Evolutionary conservation across 2,329 filamentous ascomycete genomes (phyloP).

Genomic region (Aspergillus eucalypticola): DNA sequence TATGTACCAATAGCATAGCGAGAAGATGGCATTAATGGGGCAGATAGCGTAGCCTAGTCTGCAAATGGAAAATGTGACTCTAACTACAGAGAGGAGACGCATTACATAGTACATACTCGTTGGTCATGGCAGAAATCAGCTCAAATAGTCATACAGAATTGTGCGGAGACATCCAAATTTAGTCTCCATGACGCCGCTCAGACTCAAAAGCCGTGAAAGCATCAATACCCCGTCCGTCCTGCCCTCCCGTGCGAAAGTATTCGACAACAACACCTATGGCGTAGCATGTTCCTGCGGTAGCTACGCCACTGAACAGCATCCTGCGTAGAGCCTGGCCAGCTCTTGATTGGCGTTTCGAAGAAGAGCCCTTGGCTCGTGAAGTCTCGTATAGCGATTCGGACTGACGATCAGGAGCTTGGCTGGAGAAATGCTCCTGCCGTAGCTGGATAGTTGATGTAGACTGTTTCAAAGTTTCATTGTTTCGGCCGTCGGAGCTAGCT

Average conservation of each 20-base stretch:
- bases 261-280: slow-evolving; percentile 43
- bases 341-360: slow-evolving; percentile 14
- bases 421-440: not conserved
- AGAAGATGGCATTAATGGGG: not conserved
- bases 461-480: not conserved
- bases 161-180: not conserved
- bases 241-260: slow-evolving; percentile 45
- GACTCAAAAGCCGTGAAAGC: slow-evolving; percentile 43
- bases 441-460: not conserved
- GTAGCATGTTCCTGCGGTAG: slow-evolving; percentile 43
- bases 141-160: not conserved
- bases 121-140: no score
- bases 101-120: not conserved
- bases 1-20: not conserved
- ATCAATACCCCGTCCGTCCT: slow-evolving; percentile 40
- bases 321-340: slow-evolving; percentile 29
- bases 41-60: not conserved
- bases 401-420: not conserved
- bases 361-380: not conserved
- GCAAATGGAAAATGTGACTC: not conserved
- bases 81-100: not conserved
- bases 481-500: not conserved
- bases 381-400: not conserved
- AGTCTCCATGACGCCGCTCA: slow-evolving; percentile 32
- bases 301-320: slow-evolving; percentile 37